These are phyloP conservation scores for Picea sitchensis DNA, from an alignment of 75 land plant species.

Conservation along the genomic window DNA sequence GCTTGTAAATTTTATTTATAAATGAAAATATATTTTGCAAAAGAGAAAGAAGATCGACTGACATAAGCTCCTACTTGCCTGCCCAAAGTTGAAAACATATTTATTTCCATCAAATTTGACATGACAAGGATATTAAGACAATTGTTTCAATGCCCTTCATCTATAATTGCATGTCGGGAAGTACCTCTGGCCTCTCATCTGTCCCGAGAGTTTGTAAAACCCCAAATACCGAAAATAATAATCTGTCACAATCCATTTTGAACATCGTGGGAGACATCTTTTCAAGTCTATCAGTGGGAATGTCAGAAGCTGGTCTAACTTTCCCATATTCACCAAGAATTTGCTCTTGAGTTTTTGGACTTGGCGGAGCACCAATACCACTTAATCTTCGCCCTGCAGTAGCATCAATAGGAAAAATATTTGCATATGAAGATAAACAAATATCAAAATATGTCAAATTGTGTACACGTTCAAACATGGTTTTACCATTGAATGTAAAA, in stretches of 20 bases:
- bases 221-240: slow-evolving; percentile 77
- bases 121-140: background rate
- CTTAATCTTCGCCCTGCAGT: background rate
- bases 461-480: background rate
- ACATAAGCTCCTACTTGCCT: background rate
- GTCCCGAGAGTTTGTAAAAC: slow-evolving; percentile 83
- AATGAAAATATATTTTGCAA: background rate
- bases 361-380: slow-evolving; percentile 7
- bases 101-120: background rate
- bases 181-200: slow-evolving; percentile 99
- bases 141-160: background rate
- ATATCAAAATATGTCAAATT: background rate
- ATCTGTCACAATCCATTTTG: slow-evolving; percentile 51
- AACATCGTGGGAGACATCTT: slow-evolving; percentile 15
- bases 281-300: slow-evolving; percentile 10
- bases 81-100: background rate
- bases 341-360: slow-evolving; percentile 8
- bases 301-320: slow-evolving; percentile 10
- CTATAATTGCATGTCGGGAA: background rate
- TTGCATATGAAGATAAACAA: background rate
- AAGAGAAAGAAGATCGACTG: background rate
- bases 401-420: background rate
- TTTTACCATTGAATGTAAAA: background rate
- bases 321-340: slow-evolving; percentile 13
- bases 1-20: background rate